Conservation (phyloP, 805 yeast species). For the Candida silvicultrix region DNA sequence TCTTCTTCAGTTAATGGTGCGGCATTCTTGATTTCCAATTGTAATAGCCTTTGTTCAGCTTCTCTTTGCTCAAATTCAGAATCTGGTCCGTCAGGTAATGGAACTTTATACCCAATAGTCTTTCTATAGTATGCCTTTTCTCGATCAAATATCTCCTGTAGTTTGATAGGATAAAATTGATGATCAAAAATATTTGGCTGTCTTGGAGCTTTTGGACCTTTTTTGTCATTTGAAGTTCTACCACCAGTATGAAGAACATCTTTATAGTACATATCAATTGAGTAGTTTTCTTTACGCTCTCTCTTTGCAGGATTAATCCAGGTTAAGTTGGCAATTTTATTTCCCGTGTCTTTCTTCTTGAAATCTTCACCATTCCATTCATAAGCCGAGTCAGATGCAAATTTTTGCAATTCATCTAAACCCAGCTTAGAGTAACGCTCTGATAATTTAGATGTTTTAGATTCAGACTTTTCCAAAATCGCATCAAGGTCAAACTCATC, state of each 20-base stretch:
- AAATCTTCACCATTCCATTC: constrained; percentile 88
- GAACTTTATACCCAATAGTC: constrained; percentile 56
- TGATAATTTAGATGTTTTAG: constrained; percentile 55
- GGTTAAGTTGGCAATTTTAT: constrained; percentile 43
- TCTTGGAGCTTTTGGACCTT: constrained; percentile 79
- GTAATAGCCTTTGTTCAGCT: constrained; percentile 47
- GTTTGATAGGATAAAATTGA: constrained; percentile 79
- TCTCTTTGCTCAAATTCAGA: constrained; percentile 30
- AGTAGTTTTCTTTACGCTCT: constrained; percentile 79
- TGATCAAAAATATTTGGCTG: constrained; percentile 81
- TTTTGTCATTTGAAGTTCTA: constrained; percentile 36
- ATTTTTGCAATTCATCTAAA: constrained; percentile 72
- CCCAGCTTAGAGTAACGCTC: constrained; percentile 62
- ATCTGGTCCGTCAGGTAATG: constrained; percentile 51
- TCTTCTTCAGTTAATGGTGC: constrained; percentile 82
- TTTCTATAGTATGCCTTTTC: constrained; percentile 76
- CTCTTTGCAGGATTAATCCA: constrained; percentile 87
- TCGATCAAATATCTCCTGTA: constrained; percentile 70
- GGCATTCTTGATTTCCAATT: constrained; percentile 68
- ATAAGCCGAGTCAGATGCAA: constrained; percentile 67
- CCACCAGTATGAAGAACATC: constrained; percentile 74
- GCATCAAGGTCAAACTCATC: constrained; percentile 57
- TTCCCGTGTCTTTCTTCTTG: constrained; percentile 51
- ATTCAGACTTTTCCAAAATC: constrained; percentile 53
- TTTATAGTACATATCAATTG: constrained; percentile 81